A percentile compares a stretch with the other conserved stretches of the same genome.
Conservation (phyloP, 192 early-diverging fungal species). For the Powellomyces hirtus region DNA sequence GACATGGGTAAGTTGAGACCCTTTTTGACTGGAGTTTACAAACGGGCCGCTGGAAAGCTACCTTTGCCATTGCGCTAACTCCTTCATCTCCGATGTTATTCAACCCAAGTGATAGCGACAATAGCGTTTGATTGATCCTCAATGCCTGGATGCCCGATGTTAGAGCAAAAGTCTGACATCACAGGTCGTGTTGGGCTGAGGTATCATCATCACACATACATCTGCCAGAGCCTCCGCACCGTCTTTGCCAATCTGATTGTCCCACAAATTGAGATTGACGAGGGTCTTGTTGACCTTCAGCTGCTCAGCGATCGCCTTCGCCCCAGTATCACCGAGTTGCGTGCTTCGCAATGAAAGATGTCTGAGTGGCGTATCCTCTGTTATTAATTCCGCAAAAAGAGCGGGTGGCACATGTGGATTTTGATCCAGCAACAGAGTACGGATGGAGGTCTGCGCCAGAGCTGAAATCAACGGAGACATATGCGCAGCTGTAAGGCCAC, state of each 20-base stretch:
- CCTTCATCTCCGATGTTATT: conserved; percentile 54
- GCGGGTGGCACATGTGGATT: conserved; percentile 46
- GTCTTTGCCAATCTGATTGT: conserved; percentile 44
- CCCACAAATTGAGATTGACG: conserved; percentile 40
- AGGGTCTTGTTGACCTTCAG: conserved; percentile 43
- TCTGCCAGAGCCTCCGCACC: conserved; percentile 51
- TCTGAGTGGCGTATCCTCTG: conserved; percentile 40
- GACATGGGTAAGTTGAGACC: too few relatives aligned
- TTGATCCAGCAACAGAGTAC: conserved; percentile 40
- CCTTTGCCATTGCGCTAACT: conserved; percentile 40
- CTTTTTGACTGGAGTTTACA: conserved; percentile 10
- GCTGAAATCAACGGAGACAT: conserved; percentile 27
- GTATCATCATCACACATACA: conserved; percentile 16
- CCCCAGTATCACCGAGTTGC: conserved; percentile 41
- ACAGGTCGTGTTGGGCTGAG: neutral
- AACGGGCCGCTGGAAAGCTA: conserved; percentile 1
- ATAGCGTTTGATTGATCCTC: conserved; percentile 42
- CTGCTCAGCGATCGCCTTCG: conserved; percentile 31
- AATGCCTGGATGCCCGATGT: conserved; percentile 24
- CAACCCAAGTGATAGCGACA: conserved; percentile 40
- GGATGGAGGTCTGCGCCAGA: conserved; percentile 27
- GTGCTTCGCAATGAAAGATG: conserved; percentile 40
- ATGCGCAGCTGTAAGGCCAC: conserved; percentile 41
- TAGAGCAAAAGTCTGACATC: neutral
- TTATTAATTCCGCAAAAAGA: conserved; percentile 33